Conservation (phyloP, 192 early-diverging fungal genomes). For the Backusella psychrophila region DNA sequence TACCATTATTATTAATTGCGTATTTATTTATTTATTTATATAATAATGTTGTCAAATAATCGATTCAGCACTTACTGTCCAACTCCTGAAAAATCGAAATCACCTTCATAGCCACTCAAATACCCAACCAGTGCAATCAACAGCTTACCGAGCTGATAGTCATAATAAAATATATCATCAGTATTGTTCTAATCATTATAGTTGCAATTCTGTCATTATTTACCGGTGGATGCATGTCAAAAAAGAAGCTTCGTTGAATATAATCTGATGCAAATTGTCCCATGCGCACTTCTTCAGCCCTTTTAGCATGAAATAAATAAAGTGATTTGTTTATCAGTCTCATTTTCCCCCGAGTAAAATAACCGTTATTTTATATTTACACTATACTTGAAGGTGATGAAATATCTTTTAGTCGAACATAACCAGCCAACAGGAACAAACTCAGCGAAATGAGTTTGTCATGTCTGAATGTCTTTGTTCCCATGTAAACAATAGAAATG, state of each 20-base stretch:
- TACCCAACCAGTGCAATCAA: conserved; percentile 53
- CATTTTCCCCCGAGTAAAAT: too few relatives aligned
- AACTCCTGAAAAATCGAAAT: conserved; percentile 90
- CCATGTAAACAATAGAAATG: neutral
- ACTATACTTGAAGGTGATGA: conserved; percentile 45
- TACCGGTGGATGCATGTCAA: conserved; percentile 92
- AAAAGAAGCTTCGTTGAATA: conserved; percentile 81
- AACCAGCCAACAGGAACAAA: conserved; percentile 34
- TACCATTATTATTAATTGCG: conserved; percentile 63
- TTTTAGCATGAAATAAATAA: conserved; percentile 26
- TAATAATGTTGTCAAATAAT: neutral
- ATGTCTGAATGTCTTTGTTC: neutral
- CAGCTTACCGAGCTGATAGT: conserved; percentile 33
- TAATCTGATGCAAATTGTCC: conserved; percentile 89
- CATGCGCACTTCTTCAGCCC: conserved; percentile 97
- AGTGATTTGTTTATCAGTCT: neutral
- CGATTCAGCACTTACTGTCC: conserved; percentile 54
- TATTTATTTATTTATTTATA: neutral
- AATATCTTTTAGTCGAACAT: conserved; percentile 43
- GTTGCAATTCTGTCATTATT: conserved; percentile 34
- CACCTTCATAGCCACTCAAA: conserved; percentile 83
- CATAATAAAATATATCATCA: neutral
- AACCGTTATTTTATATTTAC: conserved; percentile 32
- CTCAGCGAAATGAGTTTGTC: conserved; percentile 23
- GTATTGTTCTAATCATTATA: neutral